phyloP scores from a whole-genome alignment of 768 basidiomycete species.

The Pleurotus sapidus region DNA sequence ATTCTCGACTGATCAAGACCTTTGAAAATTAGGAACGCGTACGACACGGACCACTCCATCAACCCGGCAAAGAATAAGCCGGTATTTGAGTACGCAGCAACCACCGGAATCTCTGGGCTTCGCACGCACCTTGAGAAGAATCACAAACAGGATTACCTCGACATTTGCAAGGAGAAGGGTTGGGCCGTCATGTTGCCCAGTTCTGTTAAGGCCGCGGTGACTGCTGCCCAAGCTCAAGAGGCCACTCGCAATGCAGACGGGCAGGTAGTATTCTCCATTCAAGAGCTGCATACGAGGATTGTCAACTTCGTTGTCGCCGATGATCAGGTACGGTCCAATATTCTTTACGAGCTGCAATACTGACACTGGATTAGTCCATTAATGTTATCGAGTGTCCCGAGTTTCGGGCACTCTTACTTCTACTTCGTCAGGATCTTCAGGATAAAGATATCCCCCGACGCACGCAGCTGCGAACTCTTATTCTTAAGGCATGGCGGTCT shows the following conservation, averaged over 20 bases:
- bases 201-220: not conserved
- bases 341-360: not conserved
- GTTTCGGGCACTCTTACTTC: constrained; percentile 21
- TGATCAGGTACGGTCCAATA: constrained; percentile 3
- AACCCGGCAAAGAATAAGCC: not conserved
- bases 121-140: constrained; percentile 3
- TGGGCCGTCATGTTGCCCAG: not conserved
- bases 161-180: not conserved
- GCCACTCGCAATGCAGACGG: not conserved
- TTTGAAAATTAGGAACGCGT: not conserved
- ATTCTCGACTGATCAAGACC: no score
- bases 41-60: not conserved
- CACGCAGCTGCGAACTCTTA: constrained; percentile 16
- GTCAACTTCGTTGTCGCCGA: constrained; percentile 9
- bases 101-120: not conserved
- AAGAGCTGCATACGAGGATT: not conserved
- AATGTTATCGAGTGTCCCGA: constrained; percentile 23
- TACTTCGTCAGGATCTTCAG: constrained; percentile 17
- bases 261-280: not conserved
- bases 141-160: not conserved
- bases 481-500: constrained; percentile 18
- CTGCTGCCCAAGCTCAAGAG: not conserved
- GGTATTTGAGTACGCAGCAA: not conserved
- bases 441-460: constrained; percentile 23
- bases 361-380: constrained; percentile 16